A percentile compares a stretch with the other conserved stretches of the same genome.
These are phyloP conservation scores for Scortechinia acanthostroma DNA, from an alignment of 2,329 filamentous ascomycete species.

Conservation along the genomic window DNA sequence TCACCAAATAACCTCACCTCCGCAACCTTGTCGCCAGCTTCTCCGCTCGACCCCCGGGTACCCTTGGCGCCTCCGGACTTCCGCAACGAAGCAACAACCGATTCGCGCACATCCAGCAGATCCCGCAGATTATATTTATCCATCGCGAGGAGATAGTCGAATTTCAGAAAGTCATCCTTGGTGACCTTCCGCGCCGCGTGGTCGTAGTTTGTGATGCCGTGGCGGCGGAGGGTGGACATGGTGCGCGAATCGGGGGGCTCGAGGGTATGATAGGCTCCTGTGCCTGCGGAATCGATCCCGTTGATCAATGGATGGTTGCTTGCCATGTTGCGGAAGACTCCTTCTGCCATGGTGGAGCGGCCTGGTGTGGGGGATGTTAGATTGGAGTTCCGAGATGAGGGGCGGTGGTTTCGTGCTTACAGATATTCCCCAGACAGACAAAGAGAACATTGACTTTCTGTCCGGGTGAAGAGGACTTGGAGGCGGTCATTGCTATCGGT, in stretches of 20 bases:
- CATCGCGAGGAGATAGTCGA: slow-evolving; percentile 95
- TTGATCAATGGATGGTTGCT: slow-evolving; percentile 52
- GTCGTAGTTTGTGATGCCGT: slow-evolving; percentile 71
- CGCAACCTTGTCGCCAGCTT: slow-evolving; percentile 31
- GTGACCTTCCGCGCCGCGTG: slow-evolving; percentile 59
- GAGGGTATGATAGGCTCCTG: slow-evolving; percentile 75
- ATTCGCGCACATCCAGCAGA: slow-evolving; percentile 46
- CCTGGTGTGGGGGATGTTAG: slow-evolving; percentile 18
- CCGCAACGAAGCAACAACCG: neutral
- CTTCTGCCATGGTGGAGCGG: slow-evolving; percentile 89
- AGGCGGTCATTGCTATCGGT: neutral
- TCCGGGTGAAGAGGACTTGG: neutral
- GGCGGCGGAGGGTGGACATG: slow-evolving; percentile 65
- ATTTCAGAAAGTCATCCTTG: slow-evolving; percentile 67
- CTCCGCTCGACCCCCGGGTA: neutral
- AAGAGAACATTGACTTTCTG: slow-evolving; percentile 71
- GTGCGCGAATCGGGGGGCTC: slow-evolving; percentile 76
- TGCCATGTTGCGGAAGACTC: slow-evolving; percentile 72
- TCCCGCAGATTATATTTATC: slow-evolving; percentile 75
- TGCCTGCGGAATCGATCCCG: slow-evolving; percentile 81
- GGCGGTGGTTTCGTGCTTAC: neutral
- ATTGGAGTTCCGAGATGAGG: neutral
- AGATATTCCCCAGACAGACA: slow-evolving; percentile 96
- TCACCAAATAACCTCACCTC: slow-evolving; percentile 74
- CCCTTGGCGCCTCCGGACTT: neutral